Evolutionary conservation across 2,329 filamentous ascomycete genomes (phyloP), one percentile per base, ranked within the genome.

Genomic region (Aulographum hederae): DNA sequence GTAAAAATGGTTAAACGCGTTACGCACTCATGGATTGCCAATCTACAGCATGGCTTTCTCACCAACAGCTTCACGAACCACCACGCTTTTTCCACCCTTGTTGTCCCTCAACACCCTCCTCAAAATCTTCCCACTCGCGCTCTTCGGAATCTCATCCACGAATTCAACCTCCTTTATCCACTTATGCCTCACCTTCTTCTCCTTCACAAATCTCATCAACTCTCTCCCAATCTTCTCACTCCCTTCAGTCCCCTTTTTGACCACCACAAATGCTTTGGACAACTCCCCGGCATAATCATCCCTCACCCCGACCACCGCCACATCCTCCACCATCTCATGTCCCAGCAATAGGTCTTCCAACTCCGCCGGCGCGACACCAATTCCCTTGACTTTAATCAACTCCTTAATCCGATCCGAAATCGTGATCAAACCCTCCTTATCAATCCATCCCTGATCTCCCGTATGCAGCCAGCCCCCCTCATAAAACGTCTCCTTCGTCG

Each of bases 331-430:
- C 11, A 56, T 56, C 0, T 51, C 43, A 37, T 75, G 67, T 0
- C 68, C 63, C 1, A 74, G 57, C n/a, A 76, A 47, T 2, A 68
- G 43, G 39, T 73, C 68, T 42, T 77, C 71, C 0, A 77, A 54
- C 43, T 76, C 72, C 0, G 70, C 70, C 0, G 72, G 71, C 5
- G 70, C 66, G 5, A 73, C 66, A 4, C 61, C 63, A 21, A 72
- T 64, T 0, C 71, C 71, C 38, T 74, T 73, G 6, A 75, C 69
- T 44, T 76, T 76, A 48, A 75, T 71, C 58, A 75, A 65, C 47
- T 76, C 71, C 51, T 77, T 78, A 45, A 76, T 67, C 0, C 70
- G 59, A 41, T 76, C 70, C 1, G 60, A 57, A 34, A 73, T 69
- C 18, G 61, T 60, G 6, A 76, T 53, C 38, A 70, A 56, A 0